These are phyloP conservation scores for Ammopiptanthus mongolicus DNA, from an alignment of 306 rosid genomes.

Conservation along the genomic window DNA sequence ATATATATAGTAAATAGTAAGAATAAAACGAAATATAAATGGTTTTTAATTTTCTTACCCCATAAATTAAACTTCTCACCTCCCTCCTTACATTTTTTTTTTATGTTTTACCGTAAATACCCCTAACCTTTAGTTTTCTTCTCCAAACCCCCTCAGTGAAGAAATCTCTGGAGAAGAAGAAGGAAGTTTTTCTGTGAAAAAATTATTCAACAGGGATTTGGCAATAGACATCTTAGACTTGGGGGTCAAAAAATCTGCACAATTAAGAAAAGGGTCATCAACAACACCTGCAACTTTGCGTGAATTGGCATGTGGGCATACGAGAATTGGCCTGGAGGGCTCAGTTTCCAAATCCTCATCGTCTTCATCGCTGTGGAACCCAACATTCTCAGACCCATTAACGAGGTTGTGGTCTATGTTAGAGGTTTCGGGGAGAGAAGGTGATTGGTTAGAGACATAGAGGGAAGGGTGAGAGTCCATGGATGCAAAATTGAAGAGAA, in stretches of 20 bases:
- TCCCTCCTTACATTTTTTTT: too few relatives aligned
- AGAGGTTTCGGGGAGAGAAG: slow-evolving; percentile 15
- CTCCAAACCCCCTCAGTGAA: too few relatives aligned
- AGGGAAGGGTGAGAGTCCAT: slow-evolving; percentile 36
- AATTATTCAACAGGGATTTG: too few relatives aligned
- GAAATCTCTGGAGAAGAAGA: too few relatives aligned
- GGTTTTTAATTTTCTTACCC: too few relatives aligned
- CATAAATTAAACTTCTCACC: too few relatives aligned
- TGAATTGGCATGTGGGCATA: slow-evolving; percentile 12
- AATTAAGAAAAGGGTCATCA: neutral
- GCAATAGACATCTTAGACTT: slow-evolving; percentile 16
- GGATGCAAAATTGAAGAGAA: neutral
- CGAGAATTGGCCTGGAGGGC: slow-evolving; percentile 32
- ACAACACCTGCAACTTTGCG: neutral
- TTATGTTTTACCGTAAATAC: too few relatives aligned
- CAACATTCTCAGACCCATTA: slow-evolving; percentile 47
- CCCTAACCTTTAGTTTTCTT: too few relatives aligned
- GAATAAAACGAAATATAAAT: too few relatives aligned
- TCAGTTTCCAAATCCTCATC: slow-evolving; percentile 43
- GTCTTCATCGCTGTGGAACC: slow-evolving; percentile 56
- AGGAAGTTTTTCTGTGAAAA: too few relatives aligned
- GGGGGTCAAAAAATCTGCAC: too few relatives aligned
- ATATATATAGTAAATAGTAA: too few relatives aligned
- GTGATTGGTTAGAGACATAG: slow-evolving; percentile 28
- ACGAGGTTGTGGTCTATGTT: slow-evolving; percentile 9